Conservation (phyloP, 2,329 filamentous ascomycete species). For the Colletotrichum sp. region DNA sequence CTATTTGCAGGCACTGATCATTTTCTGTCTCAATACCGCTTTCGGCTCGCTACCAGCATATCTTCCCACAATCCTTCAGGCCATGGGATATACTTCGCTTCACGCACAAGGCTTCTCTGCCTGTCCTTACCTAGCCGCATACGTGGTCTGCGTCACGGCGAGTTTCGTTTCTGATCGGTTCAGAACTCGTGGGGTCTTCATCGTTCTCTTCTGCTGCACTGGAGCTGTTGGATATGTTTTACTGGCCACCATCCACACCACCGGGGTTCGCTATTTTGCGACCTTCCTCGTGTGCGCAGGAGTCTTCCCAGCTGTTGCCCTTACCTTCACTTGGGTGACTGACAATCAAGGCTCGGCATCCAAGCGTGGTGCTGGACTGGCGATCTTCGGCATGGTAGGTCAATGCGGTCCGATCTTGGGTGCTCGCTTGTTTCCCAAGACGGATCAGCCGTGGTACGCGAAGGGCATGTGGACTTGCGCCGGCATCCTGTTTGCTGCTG, state of each 20-base stretch:
- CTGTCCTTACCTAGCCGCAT: constrained; percentile 73
- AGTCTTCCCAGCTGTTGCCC: constrained; percentile 69
- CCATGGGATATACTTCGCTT: constrained; percentile 72
- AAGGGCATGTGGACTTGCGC: constrained; percentile 45
- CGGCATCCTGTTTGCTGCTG: constrained; percentile 39
- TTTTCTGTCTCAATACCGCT: constrained; percentile 44
- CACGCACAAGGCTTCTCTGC: constrained; percentile 75
- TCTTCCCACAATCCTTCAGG: constrained; percentile 64
- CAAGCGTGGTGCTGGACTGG: constrained; percentile 67
- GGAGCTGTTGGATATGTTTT: constrained; percentile 69
- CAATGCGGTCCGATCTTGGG: constrained; percentile 69
- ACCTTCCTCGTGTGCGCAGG: constrained; percentile 51
- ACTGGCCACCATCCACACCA: constrained; percentile 58
- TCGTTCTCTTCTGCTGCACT: constrained; percentile 59
- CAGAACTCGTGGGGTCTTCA: constrained; percentile 67
- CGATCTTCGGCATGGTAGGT: constrained; percentile 63
- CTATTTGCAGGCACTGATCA: constrained; percentile 50
- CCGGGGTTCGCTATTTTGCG: constrained; percentile 49
- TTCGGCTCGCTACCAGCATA: constrained; percentile 60
- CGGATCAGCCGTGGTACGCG: constrained; percentile 39
- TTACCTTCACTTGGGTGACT: constrained; percentile 73
- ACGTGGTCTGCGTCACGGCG: constrained; percentile 64
- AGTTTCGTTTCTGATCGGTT: constrained; percentile 70
- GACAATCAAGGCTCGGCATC: constrained; percentile 75
- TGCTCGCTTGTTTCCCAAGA: constrained; percentile 64